Percentiles rank a stretch among this genome's conserved stretches.
phyloP scores from a whole-genome alignment of 257 asterid species.

The Buddleja alternifolia region DNA sequence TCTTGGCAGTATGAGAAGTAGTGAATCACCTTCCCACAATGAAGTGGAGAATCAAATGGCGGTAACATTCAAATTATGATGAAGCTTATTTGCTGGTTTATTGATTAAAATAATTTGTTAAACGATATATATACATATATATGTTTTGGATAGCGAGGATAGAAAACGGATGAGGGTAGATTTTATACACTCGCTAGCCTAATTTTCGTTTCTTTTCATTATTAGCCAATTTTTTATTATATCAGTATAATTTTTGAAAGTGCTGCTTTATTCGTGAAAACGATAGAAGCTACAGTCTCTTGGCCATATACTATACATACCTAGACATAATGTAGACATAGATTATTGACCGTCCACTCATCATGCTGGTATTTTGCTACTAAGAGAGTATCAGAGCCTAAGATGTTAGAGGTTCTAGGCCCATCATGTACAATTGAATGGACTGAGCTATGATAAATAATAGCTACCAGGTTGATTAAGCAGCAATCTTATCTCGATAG shows the following conservation, averaged over 20 bases:
- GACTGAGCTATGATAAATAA: background rate
- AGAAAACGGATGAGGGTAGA: background rate
- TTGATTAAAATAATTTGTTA: conserved; percentile 11
- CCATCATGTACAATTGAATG: background rate
- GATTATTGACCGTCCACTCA: conserved; percentile 2
- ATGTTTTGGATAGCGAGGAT: conserved; percentile 14
- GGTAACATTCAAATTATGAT: conserved; percentile 49
- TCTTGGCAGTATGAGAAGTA: conserved; percentile 40
- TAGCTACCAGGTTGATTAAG: background rate
- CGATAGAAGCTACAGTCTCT: background rate
- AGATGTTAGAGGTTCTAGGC: background rate
- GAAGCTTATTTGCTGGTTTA: background rate
- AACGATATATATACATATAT: too few relatives aligned
- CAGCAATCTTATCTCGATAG: background rate
- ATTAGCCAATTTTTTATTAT: background rate
- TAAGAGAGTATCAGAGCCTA: background rate
- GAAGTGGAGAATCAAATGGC: conserved; percentile 43
- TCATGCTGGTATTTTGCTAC: background rate
- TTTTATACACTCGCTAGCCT: background rate
- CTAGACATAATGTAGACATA: conserved; percentile 1
- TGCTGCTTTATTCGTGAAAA: conserved; percentile 16
- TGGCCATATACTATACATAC: background rate
- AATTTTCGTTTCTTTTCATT: background rate
- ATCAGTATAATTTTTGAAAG: too few relatives aligned
- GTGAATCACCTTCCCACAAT: conserved; percentile 37